Percentiles rank a stretch among this genome's conserved stretches.
Evolutionary conservation across 1,284 basidiomycete genomes (phyloP).

Genomic region (Agaricales sp.): DNA sequence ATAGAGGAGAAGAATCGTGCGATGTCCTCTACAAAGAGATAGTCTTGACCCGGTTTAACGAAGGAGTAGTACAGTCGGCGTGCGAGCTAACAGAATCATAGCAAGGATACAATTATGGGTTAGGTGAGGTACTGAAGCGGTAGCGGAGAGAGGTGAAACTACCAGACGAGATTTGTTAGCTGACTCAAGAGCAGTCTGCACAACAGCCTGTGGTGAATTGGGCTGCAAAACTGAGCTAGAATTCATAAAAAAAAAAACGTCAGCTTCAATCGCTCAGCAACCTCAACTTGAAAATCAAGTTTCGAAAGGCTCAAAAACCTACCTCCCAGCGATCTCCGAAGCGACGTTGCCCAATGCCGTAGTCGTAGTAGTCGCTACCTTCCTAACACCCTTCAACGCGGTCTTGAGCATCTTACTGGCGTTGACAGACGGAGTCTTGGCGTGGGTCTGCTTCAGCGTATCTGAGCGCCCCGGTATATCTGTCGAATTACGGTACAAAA

Average conservation of each 20-base stretch:
- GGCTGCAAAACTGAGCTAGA: constrained; percentile 75
- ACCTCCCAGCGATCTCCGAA: constrained; percentile 54
- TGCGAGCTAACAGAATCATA: constrained; percentile 43
- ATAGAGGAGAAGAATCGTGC: constrained; percentile 58
- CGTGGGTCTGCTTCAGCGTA: constrained; percentile 40
- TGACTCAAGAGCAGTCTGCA: constrained; percentile 69
- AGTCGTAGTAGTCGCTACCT: constrained; percentile 72
- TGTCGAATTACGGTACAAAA: constrained; percentile 70
- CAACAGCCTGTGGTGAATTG: constrained; percentile 78
- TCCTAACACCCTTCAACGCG: constrained; percentile 62
- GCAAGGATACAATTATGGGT: neutral
- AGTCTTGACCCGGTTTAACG: constrained; percentile 48
- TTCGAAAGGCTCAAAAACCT: constrained; percentile 12
- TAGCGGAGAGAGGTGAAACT: constrained; percentile 14
- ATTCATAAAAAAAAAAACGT: constrained; percentile 18
- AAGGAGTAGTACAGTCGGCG: constrained; percentile 86
- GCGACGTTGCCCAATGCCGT: constrained; percentile 75
- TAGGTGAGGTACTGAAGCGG: constrained; percentile 5
- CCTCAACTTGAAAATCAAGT: constrained; percentile 1
- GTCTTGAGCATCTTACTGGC: constrained; percentile 62
- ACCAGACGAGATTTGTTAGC: constrained; percentile 78
- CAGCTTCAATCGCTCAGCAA: neutral
- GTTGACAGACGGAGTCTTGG: constrained; percentile 32
- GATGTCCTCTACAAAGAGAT: constrained; percentile 64
- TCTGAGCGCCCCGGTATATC: constrained; percentile 64